Evolutionary conservation across 2,329 filamentous ascomycete genomes (phyloP).

Genomic region (Paradendryphiella salina): DNA sequence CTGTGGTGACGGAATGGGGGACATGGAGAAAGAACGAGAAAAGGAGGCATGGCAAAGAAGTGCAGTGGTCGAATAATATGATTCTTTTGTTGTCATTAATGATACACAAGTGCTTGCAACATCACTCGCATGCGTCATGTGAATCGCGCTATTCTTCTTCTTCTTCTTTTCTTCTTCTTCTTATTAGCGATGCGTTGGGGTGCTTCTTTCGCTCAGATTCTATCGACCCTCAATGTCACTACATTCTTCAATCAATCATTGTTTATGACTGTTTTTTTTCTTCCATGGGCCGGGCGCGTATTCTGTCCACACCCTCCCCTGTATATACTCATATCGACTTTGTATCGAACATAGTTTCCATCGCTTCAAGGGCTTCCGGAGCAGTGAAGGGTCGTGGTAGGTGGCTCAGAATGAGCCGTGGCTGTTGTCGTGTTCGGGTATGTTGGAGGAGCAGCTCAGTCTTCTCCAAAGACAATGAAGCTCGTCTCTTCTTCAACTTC

Average conservation of each 20-base stretch:
- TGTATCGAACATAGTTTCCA: not conserved
- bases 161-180: too few species aligned
- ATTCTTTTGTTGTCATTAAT: too few species aligned
- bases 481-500: slow-evolving; percentile 25
- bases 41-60: too few species aligned
- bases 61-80: too few species aligned
- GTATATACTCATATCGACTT: not conserved
- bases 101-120: too few species aligned
- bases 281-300: not conserved
- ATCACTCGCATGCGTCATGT: too few species aligned
- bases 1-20: too few species aligned
- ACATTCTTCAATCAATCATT: not conserved
- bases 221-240: not conserved
- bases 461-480: slow-evolving; percentile 31
- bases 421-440: not conserved
- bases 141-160: too few species aligned
- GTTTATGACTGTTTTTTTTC: not conserved
- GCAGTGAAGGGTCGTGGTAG: not conserved
- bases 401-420: not conserved
- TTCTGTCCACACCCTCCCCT: not conserved
- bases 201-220: not conserved
- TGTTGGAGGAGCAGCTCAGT: slow-evolving; percentile 13
- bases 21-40: too few species aligned
- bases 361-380: not conserved
- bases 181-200: not conserved